phyloP scores from a whole-genome alignment of 2,329 filamentous ascomycete species.

The Colletotrichum sp. region DNA sequence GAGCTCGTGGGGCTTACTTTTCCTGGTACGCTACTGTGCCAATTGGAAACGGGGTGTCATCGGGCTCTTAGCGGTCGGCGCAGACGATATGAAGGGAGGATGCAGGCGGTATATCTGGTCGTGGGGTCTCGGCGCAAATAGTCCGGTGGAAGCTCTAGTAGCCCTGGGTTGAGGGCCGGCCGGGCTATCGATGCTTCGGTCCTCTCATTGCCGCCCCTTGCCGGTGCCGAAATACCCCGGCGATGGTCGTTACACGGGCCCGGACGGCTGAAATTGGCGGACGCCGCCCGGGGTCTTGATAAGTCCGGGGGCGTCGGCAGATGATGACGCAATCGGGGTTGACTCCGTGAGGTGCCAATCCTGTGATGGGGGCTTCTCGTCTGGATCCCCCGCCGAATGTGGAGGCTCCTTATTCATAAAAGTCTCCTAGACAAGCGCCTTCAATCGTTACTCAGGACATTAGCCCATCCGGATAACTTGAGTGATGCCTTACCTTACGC shows the following conservation, averaged over 20 bases:
- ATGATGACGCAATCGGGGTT: not conserved
- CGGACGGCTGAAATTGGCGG: not conserved
- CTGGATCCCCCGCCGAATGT: not conserved
- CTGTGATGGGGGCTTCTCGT: not conserved
- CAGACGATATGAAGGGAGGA: not conserved
- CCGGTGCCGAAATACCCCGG: not conserved
- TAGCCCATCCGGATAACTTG: not conserved
- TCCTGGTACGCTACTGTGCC: not conserved
- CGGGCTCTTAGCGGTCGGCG: not conserved
- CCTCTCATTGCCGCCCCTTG: not conserved
- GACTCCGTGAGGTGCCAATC: not conserved
- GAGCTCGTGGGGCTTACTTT: not conserved
- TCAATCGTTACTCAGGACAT: not conserved
- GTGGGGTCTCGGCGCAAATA: not conserved
- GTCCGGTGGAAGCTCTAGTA: not conserved
- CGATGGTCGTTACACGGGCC: not conserved
- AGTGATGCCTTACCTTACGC: not conserved
- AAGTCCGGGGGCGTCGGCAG: not conserved
- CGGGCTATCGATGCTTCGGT: not conserved
- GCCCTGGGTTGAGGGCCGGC: not conserved
- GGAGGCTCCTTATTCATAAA: not conserved
- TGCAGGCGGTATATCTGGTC: not conserved
- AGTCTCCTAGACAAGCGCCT: accelerated
- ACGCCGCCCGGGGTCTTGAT: not conserved
- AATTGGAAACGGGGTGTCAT: not conserved